These are phyloP conservation scores for Aspergillus awamori DNA, from an alignment of 2,329 filamentous ascomycete genomes.

Conservation along the genomic window DNA sequence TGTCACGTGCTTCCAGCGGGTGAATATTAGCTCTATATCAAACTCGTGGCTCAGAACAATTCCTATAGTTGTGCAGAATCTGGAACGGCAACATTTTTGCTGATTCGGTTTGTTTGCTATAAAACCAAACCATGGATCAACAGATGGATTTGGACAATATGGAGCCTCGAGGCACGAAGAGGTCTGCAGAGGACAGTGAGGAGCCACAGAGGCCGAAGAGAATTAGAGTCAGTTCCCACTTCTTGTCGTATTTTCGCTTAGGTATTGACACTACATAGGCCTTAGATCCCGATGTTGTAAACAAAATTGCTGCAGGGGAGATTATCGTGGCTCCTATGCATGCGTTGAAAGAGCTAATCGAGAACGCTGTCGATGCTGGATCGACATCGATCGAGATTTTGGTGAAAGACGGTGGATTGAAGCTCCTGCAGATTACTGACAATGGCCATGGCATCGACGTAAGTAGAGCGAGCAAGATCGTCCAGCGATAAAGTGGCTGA, in stretches of 20 bases:
- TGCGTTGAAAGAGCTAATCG: conserved; percentile 92
- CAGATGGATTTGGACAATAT: conserved; percentile 49
- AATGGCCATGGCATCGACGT: conserved; percentile 96
- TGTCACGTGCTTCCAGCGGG: not conserved
- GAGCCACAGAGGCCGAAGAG: conserved; percentile 50
- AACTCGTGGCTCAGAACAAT: not conserved
- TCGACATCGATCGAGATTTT: conserved; percentile 87
- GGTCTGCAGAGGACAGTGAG: conserved; percentile 52
- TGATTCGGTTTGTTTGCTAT: not conserved
- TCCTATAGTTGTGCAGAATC: not conserved
- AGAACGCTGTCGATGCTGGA: conserved; percentile 97
- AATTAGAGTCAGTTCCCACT: conserved; percentile 41
- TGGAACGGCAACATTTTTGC: not conserved
- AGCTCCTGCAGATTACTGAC: conserved; percentile 93
- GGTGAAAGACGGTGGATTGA: conserved; percentile 92
- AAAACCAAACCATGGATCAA: conserved; percentile 13
- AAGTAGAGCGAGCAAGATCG: conserved; percentile 33
- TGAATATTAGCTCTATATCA: not conserved
- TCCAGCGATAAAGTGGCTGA: conserved; percentile 11
- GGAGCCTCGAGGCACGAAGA: conserved; percentile 50
- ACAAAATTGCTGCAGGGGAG: conserved; percentile 97
- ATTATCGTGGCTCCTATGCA: conserved; percentile 98
- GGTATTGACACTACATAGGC: conserved; percentile 58
- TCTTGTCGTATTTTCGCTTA: not conserved
- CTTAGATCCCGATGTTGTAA: conserved; percentile 88